Conservation (phyloP, 345 rosid genomes). For the Mangifera indica region DNA sequence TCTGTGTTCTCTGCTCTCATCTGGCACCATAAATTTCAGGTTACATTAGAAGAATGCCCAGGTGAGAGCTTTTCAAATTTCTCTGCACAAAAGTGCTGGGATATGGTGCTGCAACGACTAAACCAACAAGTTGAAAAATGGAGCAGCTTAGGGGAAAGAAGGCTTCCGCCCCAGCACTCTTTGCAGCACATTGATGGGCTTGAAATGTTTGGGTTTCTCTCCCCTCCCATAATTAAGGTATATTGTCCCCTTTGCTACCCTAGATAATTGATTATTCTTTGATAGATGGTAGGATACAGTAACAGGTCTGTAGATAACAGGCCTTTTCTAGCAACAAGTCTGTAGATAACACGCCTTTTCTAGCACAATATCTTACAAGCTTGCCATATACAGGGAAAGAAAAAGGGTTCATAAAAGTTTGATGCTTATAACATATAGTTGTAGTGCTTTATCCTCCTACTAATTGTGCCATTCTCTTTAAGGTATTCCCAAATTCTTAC, state of each 20-base stretch:
- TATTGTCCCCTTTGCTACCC: conserved; percentile 12
- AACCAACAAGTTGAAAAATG: conserved; percentile 52
- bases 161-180: conserved; percentile 37
- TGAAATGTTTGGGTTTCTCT: conserved; percentile 81
- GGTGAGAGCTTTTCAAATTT: conserved; percentile 49
- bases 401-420: too few relatives aligned
- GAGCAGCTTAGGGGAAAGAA: conserved; percentile 36
- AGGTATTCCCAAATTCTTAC: too few relatives aligned
- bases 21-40: conserved; percentile 47
- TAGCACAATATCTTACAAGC: neutral
- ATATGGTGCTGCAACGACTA: conserved; percentile 58
- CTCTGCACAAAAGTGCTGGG: conserved; percentile 90
- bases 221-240: conserved; percentile 64
- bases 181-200: conserved; percentile 57
- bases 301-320: too few relatives aligned
- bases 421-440: too few relatives aligned
- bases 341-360: neutral
- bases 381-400: too few relatives aligned
- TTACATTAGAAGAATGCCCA: conserved; percentile 69
- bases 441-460: too few relatives aligned
- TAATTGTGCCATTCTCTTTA: too few relatives aligned
- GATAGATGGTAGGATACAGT: neutral
- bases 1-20: too few relatives aligned
- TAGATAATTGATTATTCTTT: conserved; percentile 4
- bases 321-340: too few relatives aligned